A percentile compares a stretch with the other conserved stretches of the same genome.
phyloP scores from a whole-genome alignment of 306 rosid species.

The Trifolium fragiferum region DNA sequence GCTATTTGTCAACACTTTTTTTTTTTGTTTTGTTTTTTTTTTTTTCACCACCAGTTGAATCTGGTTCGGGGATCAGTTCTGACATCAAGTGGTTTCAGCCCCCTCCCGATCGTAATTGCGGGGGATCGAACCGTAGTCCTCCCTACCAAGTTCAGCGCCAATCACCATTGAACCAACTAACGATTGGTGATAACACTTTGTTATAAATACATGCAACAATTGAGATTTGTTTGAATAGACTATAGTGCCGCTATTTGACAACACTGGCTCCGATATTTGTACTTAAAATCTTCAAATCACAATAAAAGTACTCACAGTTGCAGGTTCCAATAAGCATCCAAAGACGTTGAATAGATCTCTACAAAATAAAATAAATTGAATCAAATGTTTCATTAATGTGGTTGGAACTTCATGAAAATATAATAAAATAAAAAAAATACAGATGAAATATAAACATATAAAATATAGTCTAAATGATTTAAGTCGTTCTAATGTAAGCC shows the following conservation, averaged over 20 bases:
- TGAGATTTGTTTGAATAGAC: not conserved
- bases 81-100: too few species aligned
- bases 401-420: not conserved
- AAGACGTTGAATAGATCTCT: conserved; percentile 74
- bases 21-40: too few species aligned
- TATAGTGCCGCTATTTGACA: not conserved
- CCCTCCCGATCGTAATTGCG: too few species aligned
- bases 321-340: conserved; percentile 78
- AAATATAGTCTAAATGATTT: too few species aligned
- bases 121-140: too few species aligned
- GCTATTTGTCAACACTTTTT: not conserved
- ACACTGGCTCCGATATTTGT: not conserved
- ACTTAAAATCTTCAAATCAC: not conserved
- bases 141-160: too few species aligned
- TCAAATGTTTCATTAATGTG: not conserved
- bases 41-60: too few species aligned
- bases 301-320: conserved; percentile 63
- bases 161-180: too few species aligned
- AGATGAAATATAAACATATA: too few species aligned
- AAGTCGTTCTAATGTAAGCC: too few species aligned
- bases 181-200: too few species aligned
- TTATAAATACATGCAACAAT: not conserved
- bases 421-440: not conserved
- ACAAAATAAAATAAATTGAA: conserved; percentile 44
- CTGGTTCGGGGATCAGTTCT: too few species aligned